A percentile compares a stretch with the other conserved stretches of the same genome.
Evolutionary conservation across 495 filamentous ascomycete genomes (phyloP).

Genomic region (Zalerion maritima): DNA sequence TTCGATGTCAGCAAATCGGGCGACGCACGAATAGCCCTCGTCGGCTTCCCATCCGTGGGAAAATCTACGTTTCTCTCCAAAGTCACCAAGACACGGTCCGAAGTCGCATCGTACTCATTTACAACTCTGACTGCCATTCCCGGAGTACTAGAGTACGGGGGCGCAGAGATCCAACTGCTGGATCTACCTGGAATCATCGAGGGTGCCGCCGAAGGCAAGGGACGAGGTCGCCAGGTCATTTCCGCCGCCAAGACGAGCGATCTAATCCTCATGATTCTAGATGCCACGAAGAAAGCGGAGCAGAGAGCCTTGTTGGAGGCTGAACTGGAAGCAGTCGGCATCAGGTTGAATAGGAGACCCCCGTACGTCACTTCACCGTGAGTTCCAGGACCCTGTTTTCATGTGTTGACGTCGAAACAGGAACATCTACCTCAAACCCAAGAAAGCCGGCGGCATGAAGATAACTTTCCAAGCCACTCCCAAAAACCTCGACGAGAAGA

Average conservation of each 20-base stretch:
- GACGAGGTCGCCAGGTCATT: slow-evolving; percentile 90
- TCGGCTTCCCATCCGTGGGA: slow-evolving; percentile 95
- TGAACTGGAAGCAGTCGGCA: slow-evolving; percentile 93
- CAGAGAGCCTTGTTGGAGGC: slow-evolving; percentile 81
- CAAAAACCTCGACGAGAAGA: slow-evolving; percentile 88
- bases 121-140: slow-evolving; percentile 97
- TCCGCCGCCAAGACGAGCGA: slow-evolving; percentile 99
- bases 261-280: slow-evolving; percentile 89
- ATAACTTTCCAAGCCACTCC: slow-evolving; percentile 87
- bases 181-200: slow-evolving; percentile 99
- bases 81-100: slow-evolving; percentile 96
- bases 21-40: slow-evolving; percentile 91
- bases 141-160: slow-evolving; percentile 94
- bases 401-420: slow-evolving; percentile 28
- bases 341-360: slow-evolving; percentile 80
- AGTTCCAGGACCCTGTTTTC: too few relatives aligned
- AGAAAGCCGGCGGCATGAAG: slow-evolving; percentile 97
- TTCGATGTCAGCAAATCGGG: slow-evolving; percentile 98
- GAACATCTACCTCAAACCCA: slow-evolving; percentile 96
- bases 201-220: slow-evolving; percentile 91
- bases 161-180: slow-evolving; percentile 95
- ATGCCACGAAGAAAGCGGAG: slow-evolving; percentile 93
- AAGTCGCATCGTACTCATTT: slow-evolving; percentile 94
- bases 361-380: slow-evolving; percentile 46
- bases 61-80: slow-evolving; percentile 99